Evolutionary conservation across 192 early-diverging fungal genomes (phyloP), one percentile per base, ranked within the genome.

Genomic region (Mortierella antarctica): DNA sequence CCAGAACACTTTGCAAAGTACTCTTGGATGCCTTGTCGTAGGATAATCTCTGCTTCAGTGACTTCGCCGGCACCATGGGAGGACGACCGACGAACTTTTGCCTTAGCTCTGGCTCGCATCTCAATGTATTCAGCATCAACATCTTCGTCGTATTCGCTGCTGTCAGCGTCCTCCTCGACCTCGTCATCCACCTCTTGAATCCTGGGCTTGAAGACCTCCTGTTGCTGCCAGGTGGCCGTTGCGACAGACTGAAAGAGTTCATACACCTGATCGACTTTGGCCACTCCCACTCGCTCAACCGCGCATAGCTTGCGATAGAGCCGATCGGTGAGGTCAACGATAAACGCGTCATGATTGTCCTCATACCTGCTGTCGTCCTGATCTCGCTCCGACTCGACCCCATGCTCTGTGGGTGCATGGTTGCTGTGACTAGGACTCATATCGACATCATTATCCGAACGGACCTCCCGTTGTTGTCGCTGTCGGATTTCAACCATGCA

Each of bases 201-300:
- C 2, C 47, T 42, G 5, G 64, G 51, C 41, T 57, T 48, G 50
- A 72, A 68, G 18, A 71, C 77, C 51, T 66, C 65, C 47, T 80
- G 77, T 46, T 80, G 52, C 44, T 72, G 77, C 77, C 77, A 80
- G 6, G 77, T 72, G 0, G 70, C 53, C 7, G 76, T 80, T 6
- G 76, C 76, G 0, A 67, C 70, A 44, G 57, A 50, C 5, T 72
- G 77, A 60, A 80, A 80, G 1, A 80, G 42, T n/a, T 57, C 65
- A n/a, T 80, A 72, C 5, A 80, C 77, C 15, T 63, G 65, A 72
- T 80, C 77, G 6, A 80, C 70, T 65, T 80, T 80, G 31, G 77
- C 77, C 5, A 80, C 77, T 6, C 77, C 77, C 5, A 80, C 77
- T 20, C 70, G 69, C 31, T 80, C 77, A 17, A 80, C 77, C 20